Evolutionary conservation across 1,284 basidiomycete species (phyloP).

Genomic region (Thelephora terrestris): DNA sequence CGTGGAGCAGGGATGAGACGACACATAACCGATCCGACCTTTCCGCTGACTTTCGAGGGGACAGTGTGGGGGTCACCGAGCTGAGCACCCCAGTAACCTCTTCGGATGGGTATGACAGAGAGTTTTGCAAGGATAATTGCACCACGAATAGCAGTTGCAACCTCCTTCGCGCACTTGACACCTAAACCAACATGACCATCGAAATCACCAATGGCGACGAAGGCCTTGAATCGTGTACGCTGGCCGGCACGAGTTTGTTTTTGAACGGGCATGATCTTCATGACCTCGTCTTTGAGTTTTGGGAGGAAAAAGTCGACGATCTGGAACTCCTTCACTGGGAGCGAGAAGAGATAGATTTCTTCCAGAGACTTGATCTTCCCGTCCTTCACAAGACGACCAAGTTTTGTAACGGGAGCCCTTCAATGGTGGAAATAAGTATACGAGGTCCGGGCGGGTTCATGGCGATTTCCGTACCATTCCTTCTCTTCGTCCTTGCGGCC

Average conservation of each 20-base stretch:
- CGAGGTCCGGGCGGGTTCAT: background rate
- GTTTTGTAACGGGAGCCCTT: slow-evolving; percentile 98
- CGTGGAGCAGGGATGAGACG: slow-evolving; percentile 97
- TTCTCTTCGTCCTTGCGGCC: slow-evolving; percentile 99
- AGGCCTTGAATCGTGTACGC: slow-evolving; percentile 99
- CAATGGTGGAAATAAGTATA: slow-evolving; percentile 1
- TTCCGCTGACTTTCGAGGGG: slow-evolving; percentile 96
- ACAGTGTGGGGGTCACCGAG: slow-evolving; percentile 99
- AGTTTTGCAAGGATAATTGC: slow-evolving; percentile 97
- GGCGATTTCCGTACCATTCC: slow-evolving; percentile 72
- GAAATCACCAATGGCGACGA: slow-evolving; percentile 98
- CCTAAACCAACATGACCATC: slow-evolving; percentile 99
- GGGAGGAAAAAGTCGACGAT: slow-evolving; percentile 97
- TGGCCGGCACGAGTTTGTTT: slow-evolving; percentile 99
- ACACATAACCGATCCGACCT: slow-evolving; percentile 99
- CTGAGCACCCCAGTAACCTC: slow-evolving; percentile 99
- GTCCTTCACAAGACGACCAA: slow-evolving; percentile 98
- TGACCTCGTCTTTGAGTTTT: slow-evolving; percentile 98
- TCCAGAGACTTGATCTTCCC: slow-evolving; percentile 99
- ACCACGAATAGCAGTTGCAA: slow-evolving; percentile 97
- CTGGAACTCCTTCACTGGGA: slow-evolving; percentile 97
- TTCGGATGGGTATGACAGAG: slow-evolving; percentile 90
- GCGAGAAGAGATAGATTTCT: slow-evolving; percentile 99
- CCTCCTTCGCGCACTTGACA: slow-evolving; percentile 99
- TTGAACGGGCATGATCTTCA: slow-evolving; percentile 99